Evolutionary conservation across 192 early-diverging fungal genomes (phyloP).

Genomic region (Spizellomyces sp.): DNA sequence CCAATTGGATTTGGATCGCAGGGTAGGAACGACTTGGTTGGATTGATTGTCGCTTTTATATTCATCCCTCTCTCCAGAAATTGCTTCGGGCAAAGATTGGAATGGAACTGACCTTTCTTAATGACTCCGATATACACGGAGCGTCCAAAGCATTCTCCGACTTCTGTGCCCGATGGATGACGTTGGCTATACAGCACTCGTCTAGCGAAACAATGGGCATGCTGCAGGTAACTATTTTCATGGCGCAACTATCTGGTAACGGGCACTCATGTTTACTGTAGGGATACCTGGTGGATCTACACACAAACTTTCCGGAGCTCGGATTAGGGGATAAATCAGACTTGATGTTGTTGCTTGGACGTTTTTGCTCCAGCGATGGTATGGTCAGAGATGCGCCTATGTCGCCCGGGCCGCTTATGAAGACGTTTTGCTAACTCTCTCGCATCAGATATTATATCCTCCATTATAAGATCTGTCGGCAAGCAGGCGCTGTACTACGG

Average conservation of each 20-base stretch:
- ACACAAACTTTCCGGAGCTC: constrained; percentile 50
- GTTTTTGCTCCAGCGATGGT: constrained; percentile 46
- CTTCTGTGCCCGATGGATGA: constrained; percentile 40
- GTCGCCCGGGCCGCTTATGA: too few species aligned
- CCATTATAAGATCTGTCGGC: constrained; percentile 40
- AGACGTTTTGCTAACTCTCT: constrained; percentile 9
- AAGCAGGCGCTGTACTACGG: constrained; percentile 49
- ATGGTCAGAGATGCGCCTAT: not conserved
- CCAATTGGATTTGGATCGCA: constrained; percentile 56
- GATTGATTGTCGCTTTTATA: not conserved
- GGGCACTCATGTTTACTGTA: not conserved
- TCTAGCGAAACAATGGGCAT: constrained; percentile 49
- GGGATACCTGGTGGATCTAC: constrained; percentile 51
- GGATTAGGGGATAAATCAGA: constrained; percentile 35
- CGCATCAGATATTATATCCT: constrained; percentile 36
- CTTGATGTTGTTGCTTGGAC: constrained; percentile 41
- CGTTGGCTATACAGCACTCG: constrained; percentile 32
- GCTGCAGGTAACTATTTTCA: constrained; percentile 40
- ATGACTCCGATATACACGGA: constrained; percentile 34
- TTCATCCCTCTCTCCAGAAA: constrained; percentile 6
- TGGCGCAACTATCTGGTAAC: not conserved
- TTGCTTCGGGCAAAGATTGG: constrained; percentile 31
- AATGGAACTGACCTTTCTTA: constrained; percentile 38
- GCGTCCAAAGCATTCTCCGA: constrained; percentile 41
- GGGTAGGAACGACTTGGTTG: not conserved